Percentiles rank a stretch among this genome's conserved stretches.
Conservation (phyloP, 495 filamentous ascomycete genomes). For the Rhypophila decipiens region DNA sequence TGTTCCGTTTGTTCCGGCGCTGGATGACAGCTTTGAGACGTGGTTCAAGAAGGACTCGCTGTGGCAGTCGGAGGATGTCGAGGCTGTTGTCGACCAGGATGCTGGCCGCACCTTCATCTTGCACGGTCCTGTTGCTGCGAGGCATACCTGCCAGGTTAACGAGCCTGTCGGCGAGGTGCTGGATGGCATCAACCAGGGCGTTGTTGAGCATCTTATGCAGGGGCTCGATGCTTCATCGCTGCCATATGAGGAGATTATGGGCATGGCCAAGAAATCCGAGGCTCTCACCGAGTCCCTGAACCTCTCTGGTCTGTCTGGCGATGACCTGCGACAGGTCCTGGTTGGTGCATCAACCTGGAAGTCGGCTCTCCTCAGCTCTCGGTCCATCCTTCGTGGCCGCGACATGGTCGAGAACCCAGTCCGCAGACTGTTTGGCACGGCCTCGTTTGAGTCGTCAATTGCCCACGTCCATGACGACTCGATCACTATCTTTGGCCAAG, state of each 20-base stretch:
- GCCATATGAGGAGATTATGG: constrained; percentile 98
- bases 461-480: constrained; percentile 67
- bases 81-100: constrained; percentile 83
- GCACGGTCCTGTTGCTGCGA: constrained; percentile 81
- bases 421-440: constrained; percentile 80
- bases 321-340: too few relatives aligned
- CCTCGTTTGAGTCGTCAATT: constrained; percentile 57
- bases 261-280: constrained; percentile 60
- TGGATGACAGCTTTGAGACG: constrained; percentile 89
- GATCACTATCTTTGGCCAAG: constrained; percentile 67
- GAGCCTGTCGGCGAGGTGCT: constrained; percentile 83
- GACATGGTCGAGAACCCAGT: constrained; percentile 92
- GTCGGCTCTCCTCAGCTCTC: constrained; percentile 64
- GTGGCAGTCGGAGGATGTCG: constrained; percentile 91
- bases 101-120: constrained; percentile 83
- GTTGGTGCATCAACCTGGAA: constrained; percentile 70
- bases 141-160: constrained; percentile 72
- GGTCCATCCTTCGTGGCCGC: constrained; percentile 65
- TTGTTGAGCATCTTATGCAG: too few relatives aligned
- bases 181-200: constrained; percentile 70
- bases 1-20: constrained; percentile 76
- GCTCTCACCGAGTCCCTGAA: constrained; percentile 66
- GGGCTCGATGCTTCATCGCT: too few relatives aligned
- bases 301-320: constrained; percentile 67
- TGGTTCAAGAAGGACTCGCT: constrained; percentile 98